Base-by-base conservation (phyloP, 306 rosid species). In the Inga oerstediana region DNA sequence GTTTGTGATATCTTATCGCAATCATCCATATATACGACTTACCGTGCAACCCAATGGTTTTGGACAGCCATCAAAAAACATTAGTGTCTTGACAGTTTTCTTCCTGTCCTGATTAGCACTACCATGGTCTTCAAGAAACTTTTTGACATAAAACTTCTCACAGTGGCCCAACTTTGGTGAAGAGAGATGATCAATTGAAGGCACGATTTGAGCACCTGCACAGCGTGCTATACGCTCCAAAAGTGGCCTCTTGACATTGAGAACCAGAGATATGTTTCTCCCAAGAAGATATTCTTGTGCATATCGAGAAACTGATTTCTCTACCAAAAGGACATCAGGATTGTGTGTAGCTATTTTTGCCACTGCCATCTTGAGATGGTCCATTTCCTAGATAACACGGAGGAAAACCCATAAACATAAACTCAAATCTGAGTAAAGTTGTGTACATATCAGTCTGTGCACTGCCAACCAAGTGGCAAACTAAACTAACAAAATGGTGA, bases 61-160 rank as follows among this genome's bases (percentile, higher is more conserved):
- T 72, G 98, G 99, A 88, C 99, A 97, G 76, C 99, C 99, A 84
- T 94, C 95, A 81, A 97, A 97, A 87, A 82, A 97, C 99, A 97
- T 97, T 88, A 97, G 81, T 78, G 99, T 94, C 92, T 94, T 97
- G 85, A 86, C 74, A 83, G 91, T 56, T 83, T 88, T 97, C 68
- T 91, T 97, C 78, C 90, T 91, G 79, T 88, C 87, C 88, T 88
- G 97, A 79, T 84, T 90, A 30, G 90, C 94, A 84, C 80, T 48
- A 54, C 79, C 88, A n/a, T 86, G 91, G 83, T 94, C 91, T 87
- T 97, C 99, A 64, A 86, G 52, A 86, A 91, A 84, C 90, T 87
- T 92, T 83, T 94, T 91, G 69, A 97, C 97, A 75, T 85, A 95
- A 90, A 97, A 92, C 76, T 79, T 56, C 48, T 97, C 99, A 79